phyloP scores from a whole-genome alignment of 2,329 filamentous ascomycete genomes.

The Akanthomyces uredinophilus region DNA sequence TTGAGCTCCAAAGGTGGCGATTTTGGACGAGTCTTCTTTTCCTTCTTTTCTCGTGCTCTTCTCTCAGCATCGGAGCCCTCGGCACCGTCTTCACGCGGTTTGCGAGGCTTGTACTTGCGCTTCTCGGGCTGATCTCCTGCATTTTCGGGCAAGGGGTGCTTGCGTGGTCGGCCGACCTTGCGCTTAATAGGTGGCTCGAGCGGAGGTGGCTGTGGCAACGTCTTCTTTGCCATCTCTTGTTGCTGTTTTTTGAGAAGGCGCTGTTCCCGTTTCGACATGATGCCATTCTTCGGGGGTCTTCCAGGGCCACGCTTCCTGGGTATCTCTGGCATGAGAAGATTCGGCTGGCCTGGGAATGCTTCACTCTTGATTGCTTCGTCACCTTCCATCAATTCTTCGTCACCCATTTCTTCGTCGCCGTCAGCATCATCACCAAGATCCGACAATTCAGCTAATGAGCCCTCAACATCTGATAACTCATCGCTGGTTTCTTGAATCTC shows the following conservation, averaged over 20 bases:
- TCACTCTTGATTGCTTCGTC: conserved; percentile 27
- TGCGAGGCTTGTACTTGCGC: conserved; percentile 61
- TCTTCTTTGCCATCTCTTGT: conserved; percentile 46
- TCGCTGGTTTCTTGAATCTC: conserved; percentile 53
- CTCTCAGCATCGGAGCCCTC: conserved; percentile 54
- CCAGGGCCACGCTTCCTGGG: conserved; percentile 71
- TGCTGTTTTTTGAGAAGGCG: conserved; percentile 56
- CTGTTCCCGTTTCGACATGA: conserved; percentile 75
- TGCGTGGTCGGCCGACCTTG: conserved; percentile 60
- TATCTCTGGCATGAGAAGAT: conserved; percentile 35
- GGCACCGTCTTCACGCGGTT: conserved; percentile 50
- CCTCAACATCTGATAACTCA: conserved; percentile 41
- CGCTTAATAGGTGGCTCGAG: conserved; percentile 53
- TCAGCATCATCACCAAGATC: conserved; percentile 36
- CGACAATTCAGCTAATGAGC: conserved; percentile 36
- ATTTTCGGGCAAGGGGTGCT: conserved; percentile 57
- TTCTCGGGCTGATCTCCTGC: conserved; percentile 52
- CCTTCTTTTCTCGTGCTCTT: conserved; percentile 52
- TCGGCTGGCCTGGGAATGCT: conserved; percentile 28
- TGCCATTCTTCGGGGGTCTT: conserved; percentile 75
- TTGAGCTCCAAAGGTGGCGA: conserved; percentile 55
- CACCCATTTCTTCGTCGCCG: conserved; percentile 24
- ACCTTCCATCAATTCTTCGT: conserved; percentile 24
- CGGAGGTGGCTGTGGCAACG: conserved; percentile 40
- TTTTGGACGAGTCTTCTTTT: conserved; percentile 54